phyloP scores from a whole-genome alignment of 2,329 filamentous ascomycete species.

The Paracoccidioides lutzii region DNA sequence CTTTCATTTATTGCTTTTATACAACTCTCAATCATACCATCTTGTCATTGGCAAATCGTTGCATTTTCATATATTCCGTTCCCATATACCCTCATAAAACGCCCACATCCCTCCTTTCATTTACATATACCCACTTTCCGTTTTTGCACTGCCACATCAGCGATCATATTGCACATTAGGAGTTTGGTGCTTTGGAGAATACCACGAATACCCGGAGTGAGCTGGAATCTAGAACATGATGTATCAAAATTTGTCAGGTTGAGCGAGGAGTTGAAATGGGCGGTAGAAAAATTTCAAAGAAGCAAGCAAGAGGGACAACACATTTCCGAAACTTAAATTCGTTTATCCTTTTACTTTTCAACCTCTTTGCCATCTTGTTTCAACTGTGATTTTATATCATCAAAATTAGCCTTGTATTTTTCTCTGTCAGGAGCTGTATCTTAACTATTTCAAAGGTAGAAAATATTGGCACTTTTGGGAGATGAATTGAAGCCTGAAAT shows the following conservation, averaged over 20 bases:
- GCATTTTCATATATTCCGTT: not conserved
- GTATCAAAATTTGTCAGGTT: not conserved
- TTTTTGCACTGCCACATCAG: not conserved
- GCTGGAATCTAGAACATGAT: not conserved
- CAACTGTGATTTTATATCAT: no score
- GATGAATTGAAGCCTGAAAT: no score
- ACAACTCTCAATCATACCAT: not conserved
- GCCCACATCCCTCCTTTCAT: not conserved
- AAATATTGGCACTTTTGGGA: no score
- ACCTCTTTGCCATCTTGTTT: not conserved
- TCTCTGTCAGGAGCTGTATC: no score
- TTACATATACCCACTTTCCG: not conserved
- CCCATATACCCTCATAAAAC: not conserved
- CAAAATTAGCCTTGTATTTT: no score
- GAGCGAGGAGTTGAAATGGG: not conserved
- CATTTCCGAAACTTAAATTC: not conserved
- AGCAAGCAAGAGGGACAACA: not conserved
- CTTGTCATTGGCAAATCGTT: not conserved
- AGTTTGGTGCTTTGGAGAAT: not conserved
- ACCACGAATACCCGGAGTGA: not conserved
- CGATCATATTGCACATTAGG: not conserved
- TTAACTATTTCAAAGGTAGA: no score
- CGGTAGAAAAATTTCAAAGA: not conserved
- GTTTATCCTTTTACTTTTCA: not conserved
- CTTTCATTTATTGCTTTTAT: not conserved